phyloP scores from a whole-genome alignment of 2,329 filamentous ascomycete genomes.

The Coleophoma eucalyptorum region DNA sequence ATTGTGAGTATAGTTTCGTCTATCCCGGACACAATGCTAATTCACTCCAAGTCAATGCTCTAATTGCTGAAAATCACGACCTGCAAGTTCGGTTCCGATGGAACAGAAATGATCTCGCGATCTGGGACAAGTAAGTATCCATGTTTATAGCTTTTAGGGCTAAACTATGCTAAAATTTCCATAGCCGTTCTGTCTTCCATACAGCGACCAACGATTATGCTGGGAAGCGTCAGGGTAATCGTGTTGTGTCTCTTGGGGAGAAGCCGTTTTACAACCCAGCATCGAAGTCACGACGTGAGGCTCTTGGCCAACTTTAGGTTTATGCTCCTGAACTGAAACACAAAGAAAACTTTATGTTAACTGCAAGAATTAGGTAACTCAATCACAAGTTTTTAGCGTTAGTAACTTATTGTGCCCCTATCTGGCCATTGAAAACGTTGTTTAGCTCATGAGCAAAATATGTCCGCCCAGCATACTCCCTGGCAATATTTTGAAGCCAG shows the following conservation, averaged over 20 bases:
- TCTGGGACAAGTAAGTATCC: slow-evolving; percentile 56
- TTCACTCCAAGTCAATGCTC: slow-evolving; percentile 27
- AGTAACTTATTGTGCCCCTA: too few species aligned
- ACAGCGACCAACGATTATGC: slow-evolving; percentile 60
- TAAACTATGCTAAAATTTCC: slow-evolving; percentile 6
- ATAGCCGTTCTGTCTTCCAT: slow-evolving; percentile 36
- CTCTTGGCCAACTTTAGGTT: slow-evolving; percentile 16
- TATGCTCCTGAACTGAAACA: too few species aligned
- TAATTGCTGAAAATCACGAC: slow-evolving; percentile 52
- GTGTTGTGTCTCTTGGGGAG: slow-evolving; percentile 43
- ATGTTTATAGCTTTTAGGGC: slow-evolving; percentile 35
- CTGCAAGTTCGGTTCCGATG: slow-evolving; percentile 51
- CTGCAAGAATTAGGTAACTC: too few species aligned
- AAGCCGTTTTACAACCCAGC: slow-evolving; percentile 41
- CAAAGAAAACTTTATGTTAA: too few species aligned
- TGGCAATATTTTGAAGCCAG: too few species aligned
- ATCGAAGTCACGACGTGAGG: slow-evolving; percentile 37
- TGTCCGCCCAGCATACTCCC: too few species aligned
- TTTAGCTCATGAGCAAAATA: too few species aligned
- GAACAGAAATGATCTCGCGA: slow-evolving; percentile 50
- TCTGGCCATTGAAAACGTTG: too few species aligned
- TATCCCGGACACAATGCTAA: neutral
- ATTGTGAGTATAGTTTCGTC: slow-evolving; percentile 5
- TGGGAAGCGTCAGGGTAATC: slow-evolving; percentile 38
- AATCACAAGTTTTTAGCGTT: too few species aligned